These are phyloP conservation scores for Selenicereus undatus DNA, from an alignment of 148 eudicot genomes.

Conservation along the genomic window DNA sequence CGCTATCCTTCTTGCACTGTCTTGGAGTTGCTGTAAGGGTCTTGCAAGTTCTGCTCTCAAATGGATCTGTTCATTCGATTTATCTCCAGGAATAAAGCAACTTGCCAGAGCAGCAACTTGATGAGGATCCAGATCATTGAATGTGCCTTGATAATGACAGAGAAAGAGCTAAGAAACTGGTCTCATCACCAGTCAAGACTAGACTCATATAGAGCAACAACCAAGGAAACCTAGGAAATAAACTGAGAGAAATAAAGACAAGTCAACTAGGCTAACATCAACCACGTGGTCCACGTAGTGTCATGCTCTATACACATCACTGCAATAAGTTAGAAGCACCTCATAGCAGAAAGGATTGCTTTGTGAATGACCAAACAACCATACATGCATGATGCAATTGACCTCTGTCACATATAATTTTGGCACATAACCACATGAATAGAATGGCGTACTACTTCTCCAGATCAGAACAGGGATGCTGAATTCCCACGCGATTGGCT, in stretches of 20 bases:
- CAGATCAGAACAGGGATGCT: not conserved
- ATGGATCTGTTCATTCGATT: slow-evolving; percentile 80
- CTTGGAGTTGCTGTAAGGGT: slow-evolving; percentile 94
- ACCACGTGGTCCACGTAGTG: too few species aligned
- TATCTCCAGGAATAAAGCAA: slow-evolving; percentile 91
- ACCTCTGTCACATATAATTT: not conserved
- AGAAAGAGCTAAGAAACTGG: slow-evolving; percentile 4
- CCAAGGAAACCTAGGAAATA: not conserved
- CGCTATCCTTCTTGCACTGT: slow-evolving; percentile 94
- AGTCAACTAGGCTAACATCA: not conserved
- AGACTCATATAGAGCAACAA: not conserved
- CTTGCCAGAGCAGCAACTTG: slow-evolving; percentile 96
- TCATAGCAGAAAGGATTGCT: not conserved
- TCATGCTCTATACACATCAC: not conserved
- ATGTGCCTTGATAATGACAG: slow-evolving; percentile 59
- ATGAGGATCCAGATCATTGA: slow-evolving; percentile 94
- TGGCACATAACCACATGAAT: not conserved
- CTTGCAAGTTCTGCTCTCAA: slow-evolving; percentile 83
- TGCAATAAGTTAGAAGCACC: not conserved
- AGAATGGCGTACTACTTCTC: not conserved
- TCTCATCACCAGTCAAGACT: not conserved
- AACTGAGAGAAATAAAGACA: not conserved
- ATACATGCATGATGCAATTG: not conserved
- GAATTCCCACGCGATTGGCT: not conserved
- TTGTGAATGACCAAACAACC: not conserved